Percentiles rank a stretch among this genome's conserved stretches.
Evolutionary conservation across 768 basidiomycete genomes (phyloP).

Genomic region (Suillus subaureus): DNA sequence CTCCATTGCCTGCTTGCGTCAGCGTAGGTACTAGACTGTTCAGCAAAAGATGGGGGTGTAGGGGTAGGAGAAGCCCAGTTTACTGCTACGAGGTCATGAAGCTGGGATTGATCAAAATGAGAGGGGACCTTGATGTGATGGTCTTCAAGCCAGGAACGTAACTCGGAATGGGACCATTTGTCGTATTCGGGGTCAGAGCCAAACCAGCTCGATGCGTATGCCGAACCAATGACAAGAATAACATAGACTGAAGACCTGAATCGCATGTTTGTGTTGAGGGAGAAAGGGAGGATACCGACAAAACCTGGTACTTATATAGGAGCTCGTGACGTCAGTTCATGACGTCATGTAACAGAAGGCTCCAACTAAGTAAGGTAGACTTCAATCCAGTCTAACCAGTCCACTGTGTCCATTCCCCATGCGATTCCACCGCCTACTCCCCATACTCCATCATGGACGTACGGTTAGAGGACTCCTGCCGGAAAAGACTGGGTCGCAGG

Average conservation of each 20-base stretch:
- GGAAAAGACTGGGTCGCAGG: no score
- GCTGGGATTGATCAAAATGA: conserved; percentile 41
- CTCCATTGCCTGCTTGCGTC: conserved; percentile 49
- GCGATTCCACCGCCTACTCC: no score
- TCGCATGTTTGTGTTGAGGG: conserved; percentile 14
- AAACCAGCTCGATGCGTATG: conserved; percentile 56
- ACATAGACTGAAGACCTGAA: conserved; percentile 24
- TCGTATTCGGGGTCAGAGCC: conserved; percentile 40
- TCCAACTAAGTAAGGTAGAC: no score
- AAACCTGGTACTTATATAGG: conserved; percentile 11
- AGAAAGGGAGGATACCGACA: background rate
- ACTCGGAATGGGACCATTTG: conserved; percentile 65
- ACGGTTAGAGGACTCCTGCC: no score
- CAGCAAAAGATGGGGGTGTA: conserved; percentile 36
- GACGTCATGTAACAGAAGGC: no score
- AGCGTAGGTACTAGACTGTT: conserved; percentile 16
- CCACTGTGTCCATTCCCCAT: no score
- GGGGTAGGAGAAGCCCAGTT: conserved; percentile 51
- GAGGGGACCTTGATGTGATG: conserved; percentile 61
- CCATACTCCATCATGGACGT: no score
- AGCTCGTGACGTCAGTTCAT: conserved; percentile 30
- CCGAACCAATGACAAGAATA: conserved; percentile 37
- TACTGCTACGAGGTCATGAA: conserved; percentile 52
- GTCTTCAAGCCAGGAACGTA: conserved; percentile 69
- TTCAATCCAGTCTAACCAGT: no score